phyloP scores from a whole-genome alignment of 352 stramenopile genomes.

The Globisporangium spinosum region DNA sequence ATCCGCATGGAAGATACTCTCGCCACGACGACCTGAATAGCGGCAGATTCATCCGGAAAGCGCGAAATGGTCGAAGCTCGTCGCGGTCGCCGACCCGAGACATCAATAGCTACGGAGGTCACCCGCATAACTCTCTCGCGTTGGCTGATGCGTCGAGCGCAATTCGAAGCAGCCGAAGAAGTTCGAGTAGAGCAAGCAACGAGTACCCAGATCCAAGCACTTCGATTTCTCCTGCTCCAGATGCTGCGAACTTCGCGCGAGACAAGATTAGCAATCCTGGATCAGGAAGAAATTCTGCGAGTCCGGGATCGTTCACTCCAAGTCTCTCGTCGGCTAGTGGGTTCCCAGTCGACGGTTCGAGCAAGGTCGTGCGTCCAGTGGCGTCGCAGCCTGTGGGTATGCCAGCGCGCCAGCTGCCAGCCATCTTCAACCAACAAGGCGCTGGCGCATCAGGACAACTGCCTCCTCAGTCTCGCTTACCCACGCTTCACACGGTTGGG shows the following conservation, averaged over 20 bases:
- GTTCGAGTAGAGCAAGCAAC: constrained; percentile 11
- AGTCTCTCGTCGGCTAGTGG: neutral
- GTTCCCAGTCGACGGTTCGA: neutral
- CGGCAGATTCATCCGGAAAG: neutral
- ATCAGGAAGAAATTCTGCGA: constrained; percentile 7
- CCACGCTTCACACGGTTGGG: constrained; percentile 11
- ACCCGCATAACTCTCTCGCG: neutral
- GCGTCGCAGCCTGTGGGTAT: neutral
- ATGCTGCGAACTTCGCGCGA: neutral
- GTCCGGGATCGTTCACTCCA: constrained; percentile 3
- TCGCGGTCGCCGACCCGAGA: constrained; percentile 13
- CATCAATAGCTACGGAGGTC: constrained; percentile 6
- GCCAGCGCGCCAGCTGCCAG: neutral
- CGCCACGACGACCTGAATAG: neutral
- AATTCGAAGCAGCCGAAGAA: neutral
- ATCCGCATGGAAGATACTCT: neutral
- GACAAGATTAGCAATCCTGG: constrained; percentile 3
- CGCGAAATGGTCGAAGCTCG: constrained; percentile 5
- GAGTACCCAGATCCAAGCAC: constrained; percentile 12
- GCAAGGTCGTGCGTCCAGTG: neutral
- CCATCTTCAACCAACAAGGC: constrained; percentile 7
- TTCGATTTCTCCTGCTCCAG: neutral
- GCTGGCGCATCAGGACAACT: neutral
- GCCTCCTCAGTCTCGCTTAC: constrained; percentile 10
- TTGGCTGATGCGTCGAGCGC: neutral